phyloP scores from a whole-genome alignment of 2,329 filamentous ascomycete genomes.

The Aspergillus felis region DNA sequence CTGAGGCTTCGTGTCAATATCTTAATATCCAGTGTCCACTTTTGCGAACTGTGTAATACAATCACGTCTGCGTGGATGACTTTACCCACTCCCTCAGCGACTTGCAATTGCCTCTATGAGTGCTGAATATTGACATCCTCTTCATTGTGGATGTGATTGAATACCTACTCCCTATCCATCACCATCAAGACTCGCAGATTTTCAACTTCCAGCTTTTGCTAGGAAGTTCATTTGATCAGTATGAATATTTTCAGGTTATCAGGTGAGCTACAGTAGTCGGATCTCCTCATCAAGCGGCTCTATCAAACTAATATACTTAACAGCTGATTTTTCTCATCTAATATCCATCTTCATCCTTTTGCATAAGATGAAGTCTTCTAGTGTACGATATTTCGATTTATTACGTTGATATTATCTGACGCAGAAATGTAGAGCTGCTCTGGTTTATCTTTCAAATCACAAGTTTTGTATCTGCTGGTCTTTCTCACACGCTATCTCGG shows the following conservation, averaged over 20 bases:
- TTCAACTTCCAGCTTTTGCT: not conserved
- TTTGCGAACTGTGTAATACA: not conserved
- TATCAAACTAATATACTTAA: slow-evolving; percentile 15
- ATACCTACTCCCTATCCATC: not conserved
- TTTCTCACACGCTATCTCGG: slow-evolving; percentile 91
- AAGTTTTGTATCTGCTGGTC: slow-evolving; percentile 89
- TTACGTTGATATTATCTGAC: slow-evolving; percentile 6
- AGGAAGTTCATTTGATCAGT: slow-evolving; percentile 26
- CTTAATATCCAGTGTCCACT: slow-evolving; percentile 25
- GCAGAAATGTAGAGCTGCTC: slow-evolving; percentile 70
- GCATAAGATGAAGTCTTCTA: slow-evolving; percentile 92
- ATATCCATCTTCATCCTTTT: slow-evolving; percentile 90
- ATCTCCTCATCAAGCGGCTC: not conserved
- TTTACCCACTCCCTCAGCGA: not conserved
- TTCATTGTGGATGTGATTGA: not conserved
- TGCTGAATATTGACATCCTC: not conserved
- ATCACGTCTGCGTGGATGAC: not conserved
- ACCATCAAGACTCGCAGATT: not conserved
- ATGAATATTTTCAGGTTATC: slow-evolving; percentile 70
- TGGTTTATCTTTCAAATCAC: slow-evolving; percentile 98
- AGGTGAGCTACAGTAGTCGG: slow-evolving; percentile 43
- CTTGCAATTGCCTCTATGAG: not conserved
- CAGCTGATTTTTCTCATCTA: slow-evolving; percentile 93
- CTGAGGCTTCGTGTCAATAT: slow-evolving; percentile 42
- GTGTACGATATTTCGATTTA: slow-evolving; percentile 54